These are phyloP conservation scores for Pezicula carpinea DNA, from an alignment of 2,329 filamentous ascomycete species.

Conservation along the genomic window DNA sequence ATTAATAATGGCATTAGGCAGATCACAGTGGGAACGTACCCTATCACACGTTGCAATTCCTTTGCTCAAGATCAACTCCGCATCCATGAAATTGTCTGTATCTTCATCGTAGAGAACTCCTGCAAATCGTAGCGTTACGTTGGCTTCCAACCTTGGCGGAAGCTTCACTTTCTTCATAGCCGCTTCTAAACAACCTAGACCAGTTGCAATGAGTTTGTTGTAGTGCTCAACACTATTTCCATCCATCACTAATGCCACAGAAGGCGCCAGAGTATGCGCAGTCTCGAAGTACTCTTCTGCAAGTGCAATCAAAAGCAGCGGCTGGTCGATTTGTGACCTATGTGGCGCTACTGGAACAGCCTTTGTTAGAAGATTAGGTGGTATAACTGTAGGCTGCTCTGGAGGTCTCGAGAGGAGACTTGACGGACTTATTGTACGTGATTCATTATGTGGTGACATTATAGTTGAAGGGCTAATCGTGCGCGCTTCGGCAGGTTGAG, in stretches of 20 bases:
- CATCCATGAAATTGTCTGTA: constrained; percentile 70
- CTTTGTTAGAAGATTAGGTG: background rate
- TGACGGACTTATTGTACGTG: background rate
- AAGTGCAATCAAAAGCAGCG: constrained; percentile 56
- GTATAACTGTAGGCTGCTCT: background rate
- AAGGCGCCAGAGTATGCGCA: constrained; percentile 52
- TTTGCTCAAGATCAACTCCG: constrained; percentile 67
- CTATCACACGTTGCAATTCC: constrained; percentile 66
- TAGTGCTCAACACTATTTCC: constrained; percentile 56
- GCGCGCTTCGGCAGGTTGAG: background rate
- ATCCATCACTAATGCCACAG: constrained; percentile 45
- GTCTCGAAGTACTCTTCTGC: constrained; percentile 72
- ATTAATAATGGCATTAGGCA: background rate
- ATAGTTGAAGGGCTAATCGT: background rate
- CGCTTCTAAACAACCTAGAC: constrained; percentile 67
- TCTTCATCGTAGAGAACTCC: constrained; percentile 63
- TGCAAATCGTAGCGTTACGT: constrained; percentile 66
- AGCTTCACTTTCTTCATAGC: constrained; percentile 58
- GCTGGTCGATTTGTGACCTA: constrained; percentile 14
- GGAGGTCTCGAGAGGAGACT: background rate
- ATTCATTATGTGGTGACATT: background rate
- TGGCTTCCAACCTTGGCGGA: constrained; percentile 62
- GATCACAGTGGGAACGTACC: constrained; percentile 32
- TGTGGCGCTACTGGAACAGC: background rate
- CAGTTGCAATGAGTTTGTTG: constrained; percentile 67